Evolutionary conservation across 2,329 filamentous ascomycete genomes (phyloP).

Genomic region (Colletotrichum lini): DNA sequence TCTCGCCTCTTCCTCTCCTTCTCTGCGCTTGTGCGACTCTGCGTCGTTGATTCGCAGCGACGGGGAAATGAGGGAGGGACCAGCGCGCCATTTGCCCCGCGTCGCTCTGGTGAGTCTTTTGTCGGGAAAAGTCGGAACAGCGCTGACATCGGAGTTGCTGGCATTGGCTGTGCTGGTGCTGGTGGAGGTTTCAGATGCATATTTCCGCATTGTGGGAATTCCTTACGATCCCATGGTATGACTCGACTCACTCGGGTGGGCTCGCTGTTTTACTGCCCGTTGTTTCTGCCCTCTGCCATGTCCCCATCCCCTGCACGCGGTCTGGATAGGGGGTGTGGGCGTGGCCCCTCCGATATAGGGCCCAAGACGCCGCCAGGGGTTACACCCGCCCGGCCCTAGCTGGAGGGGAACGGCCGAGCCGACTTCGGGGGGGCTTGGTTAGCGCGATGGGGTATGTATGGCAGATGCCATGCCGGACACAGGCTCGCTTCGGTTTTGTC

Average conservation of each 20-base stretch:
- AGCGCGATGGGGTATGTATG: constrained; percentile 21
- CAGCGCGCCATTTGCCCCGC: constrained; percentile 21
- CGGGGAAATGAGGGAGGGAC: constrained; percentile 34
- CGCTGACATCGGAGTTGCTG: constrained; percentile 34
- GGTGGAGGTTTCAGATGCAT: constrained; percentile 41
- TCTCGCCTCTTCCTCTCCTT: neutral
- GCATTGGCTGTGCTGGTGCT: constrained; percentile 36
- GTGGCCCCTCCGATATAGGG: constrained; percentile 43
- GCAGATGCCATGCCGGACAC: constrained; percentile 29
- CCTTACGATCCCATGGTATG: constrained; percentile 31
- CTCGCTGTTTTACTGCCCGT: constrained; percentile 34
- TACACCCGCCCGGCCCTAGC: constrained; percentile 35
- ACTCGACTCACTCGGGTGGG: constrained; percentile 43
- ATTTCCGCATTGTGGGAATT: constrained; percentile 40
- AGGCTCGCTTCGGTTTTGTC: constrained; percentile 31
- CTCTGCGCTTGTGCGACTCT: constrained; percentile 7
- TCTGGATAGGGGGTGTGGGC: constrained; percentile 14
- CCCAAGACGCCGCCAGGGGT: constrained; percentile 30
- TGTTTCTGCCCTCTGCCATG: constrained; percentile 8
- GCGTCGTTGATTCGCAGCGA: constrained; percentile 17
- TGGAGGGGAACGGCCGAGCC: constrained; percentile 40
- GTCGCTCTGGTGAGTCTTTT: constrained; percentile 24
- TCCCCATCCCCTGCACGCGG: constrained; percentile 13
- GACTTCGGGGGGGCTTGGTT: constrained; percentile 37
- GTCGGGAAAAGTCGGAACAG: constrained; percentile 40